These are phyloP conservation scores for Capsella rubella DNA, from an alignment of 441 rosid genomes.

Conservation along the genomic window DNA sequence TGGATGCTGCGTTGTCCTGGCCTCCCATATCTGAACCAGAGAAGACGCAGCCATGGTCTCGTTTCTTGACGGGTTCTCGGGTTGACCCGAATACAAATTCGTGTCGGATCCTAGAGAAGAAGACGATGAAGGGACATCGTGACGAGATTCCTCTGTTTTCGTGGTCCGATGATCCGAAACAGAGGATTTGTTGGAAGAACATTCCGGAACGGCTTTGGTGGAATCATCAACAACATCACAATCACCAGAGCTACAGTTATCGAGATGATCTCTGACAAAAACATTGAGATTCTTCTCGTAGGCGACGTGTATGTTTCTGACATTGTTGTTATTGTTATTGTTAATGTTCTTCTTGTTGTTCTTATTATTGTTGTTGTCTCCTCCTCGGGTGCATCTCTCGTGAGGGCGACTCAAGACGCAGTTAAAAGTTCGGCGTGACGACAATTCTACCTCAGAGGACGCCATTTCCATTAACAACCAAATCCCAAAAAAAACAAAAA, in stretches of 20 bases:
- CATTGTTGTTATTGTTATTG: constrained; percentile 37
- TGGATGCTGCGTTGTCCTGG: constrained; percentile 59
- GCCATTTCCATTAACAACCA: constrained; percentile 58
- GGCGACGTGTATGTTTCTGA: constrained; percentile 48
- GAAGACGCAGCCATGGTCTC: constrained; percentile 72
- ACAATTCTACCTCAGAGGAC: constrained; percentile 75
- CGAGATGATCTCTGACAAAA: constrained; percentile 67
- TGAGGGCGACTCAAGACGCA: constrained; percentile 57
- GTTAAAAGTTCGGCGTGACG: constrained; percentile 63
- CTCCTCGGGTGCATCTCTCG: constrained; percentile 52
- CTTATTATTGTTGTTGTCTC: constrained; percentile 34
- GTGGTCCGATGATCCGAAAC: constrained; percentile 6
- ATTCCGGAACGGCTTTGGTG: constrained; percentile 22
- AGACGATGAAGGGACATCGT: constrained; percentile 18
- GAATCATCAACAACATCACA: background rate
- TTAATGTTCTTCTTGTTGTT: constrained; percentile 1
- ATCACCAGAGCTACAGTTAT: constrained; percentile 40
- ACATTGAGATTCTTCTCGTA: constrained; percentile 74
- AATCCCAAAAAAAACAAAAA: background rate
- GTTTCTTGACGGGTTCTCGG: constrained; percentile 13
- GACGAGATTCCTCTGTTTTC: constrained; percentile 27
- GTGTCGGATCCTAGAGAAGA: constrained; percentile 30
- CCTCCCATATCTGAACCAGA: constrained; percentile 95
- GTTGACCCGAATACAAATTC: constrained; percentile 28
- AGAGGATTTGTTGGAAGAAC: constrained; percentile 34